Base-by-base conservation (phyloP, 768 basidiomycete genomes). In the Trametes cubensis region DNA sequence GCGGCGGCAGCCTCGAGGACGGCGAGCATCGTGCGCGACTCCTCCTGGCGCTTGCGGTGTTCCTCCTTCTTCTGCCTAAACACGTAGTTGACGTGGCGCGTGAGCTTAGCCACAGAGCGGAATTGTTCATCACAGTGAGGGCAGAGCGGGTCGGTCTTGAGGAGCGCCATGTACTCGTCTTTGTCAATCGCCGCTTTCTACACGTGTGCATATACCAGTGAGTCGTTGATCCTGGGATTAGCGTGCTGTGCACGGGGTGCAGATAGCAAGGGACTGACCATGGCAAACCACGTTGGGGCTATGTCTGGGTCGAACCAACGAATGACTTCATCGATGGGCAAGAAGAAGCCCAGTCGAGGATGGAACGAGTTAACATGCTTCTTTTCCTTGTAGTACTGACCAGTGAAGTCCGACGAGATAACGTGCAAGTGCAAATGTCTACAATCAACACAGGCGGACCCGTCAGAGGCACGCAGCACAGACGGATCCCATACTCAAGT, bases 361-460 rank as follows among this genome's bases (percentile, higher is more conserved):
- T 90, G 88, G 75, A 95, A 97, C 6, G 92, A 90, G 69, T 95
- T 95, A 75, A 93, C 91, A 66, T 97, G 95, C 70, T 89, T 91
- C 79, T 96, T 97, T 58, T 79, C 83, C 76, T 95, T 96, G 78
- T 95, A 74, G 54, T 75, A 77, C 10, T 84, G 80, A 0, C 88
- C 88, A 56, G 80, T 80, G 39, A 94, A 71, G 70, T 97, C 95
- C 5, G 84, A 80, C 4, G 94, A 94, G 41, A 97, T 75, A 55
- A 97, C 85, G 70, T 97, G 95, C 13, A 96, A 73, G 70, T 97
- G 92, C 3, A 94, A 62, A 71, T 94, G 92, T 62, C 91, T 92
- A 61, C 6, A 23, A 3, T 45, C 20, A 48, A 46, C 44, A 44
- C 2, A 28, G 4, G 25, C 41, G 30, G 40, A 44, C 26, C n/a